Evolutionary conservation across 2,329 filamentous ascomycete genomes (phyloP), one percentile per base, ranked within the genome.

Genomic region (Trichoderma semiorbis): DNA sequence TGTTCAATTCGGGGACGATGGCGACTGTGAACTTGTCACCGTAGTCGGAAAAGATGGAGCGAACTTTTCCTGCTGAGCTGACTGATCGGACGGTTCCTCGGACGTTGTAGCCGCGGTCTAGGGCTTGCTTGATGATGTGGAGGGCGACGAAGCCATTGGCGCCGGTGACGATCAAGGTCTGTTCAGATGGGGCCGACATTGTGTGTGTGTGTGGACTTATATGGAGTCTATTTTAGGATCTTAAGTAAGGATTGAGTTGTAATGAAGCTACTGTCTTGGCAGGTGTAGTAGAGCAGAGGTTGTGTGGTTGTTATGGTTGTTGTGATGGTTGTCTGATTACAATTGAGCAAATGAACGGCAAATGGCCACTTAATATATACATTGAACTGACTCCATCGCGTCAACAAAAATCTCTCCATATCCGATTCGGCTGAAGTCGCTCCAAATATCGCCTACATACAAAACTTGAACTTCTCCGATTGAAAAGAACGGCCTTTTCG

Each of bases 1-100:
- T 78, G 0, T 91, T 90, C 74, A 97, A 90, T 75, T 97, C 92
- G 63, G 89, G 85, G 14, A 97, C 92, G 72, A 95, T 87, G 43
- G 78, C 82, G 68, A 82, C 85, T 2, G 81, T 80, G 2, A 85
- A 80, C 32, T 80, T 76, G 0, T 65, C 28, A 7, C 26, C 53
- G 34, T 63, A 32, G 11, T 57, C 14, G 7, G 65, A 28, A 11
- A 74, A 74, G 5, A 50, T 43, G 28, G 32, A 30, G 24, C 36
- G 57, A 26, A 64, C 64, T 12, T 72, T 71, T 43, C 34, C 21
- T 11, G 69, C 69, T 4, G 69, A 72, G 1, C 34, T 26, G 3
- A 50, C 50, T 0, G 68, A 68, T 11, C 73, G 71, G 16, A 70
- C 73, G 5, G 71, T 69, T 24, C 62, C 61, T 14, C 65, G 69